Conservation (phyloP, 805 yeast genomes). For the Sungouiozyma intestinalis region DNA sequence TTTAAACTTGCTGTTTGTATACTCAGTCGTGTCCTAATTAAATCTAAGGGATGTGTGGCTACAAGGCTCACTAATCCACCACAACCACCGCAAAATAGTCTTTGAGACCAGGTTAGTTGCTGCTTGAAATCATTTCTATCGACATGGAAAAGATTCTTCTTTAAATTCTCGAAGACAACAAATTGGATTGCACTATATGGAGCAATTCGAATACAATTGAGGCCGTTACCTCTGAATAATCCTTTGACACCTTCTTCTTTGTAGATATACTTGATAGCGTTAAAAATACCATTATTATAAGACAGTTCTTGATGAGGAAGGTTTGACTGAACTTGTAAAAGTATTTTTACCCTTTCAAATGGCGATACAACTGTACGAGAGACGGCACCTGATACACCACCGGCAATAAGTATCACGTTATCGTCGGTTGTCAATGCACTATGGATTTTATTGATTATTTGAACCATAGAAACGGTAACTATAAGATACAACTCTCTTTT, state of each 20-base stretch:
- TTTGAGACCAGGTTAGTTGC: constrained; percentile 28
- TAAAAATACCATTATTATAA: constrained; percentile 58
- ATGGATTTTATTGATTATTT: not conserved
- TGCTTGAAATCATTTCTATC: constrained; percentile 14
- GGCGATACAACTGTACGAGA: constrained; percentile 92
- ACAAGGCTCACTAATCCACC: constrained; percentile 76
- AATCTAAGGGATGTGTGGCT: constrained; percentile 85
- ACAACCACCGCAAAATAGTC: constrained; percentile 65
- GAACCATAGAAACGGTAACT: not conserved
- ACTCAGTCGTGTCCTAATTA: constrained; percentile 80
- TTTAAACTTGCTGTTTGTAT: constrained; percentile 69
- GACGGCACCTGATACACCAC: constrained; percentile 71
- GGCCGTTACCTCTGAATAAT: constrained; percentile 78
- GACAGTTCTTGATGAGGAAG: constrained; percentile 12
- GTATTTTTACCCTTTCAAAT: constrained; percentile 84
- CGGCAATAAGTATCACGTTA: constrained; percentile 38
- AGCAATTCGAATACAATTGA: constrained; percentile 80
- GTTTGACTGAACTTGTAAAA: constrained; percentile 72
- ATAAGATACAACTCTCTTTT: not conserved
- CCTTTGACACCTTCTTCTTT: constrained; percentile 89
- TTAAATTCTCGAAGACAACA: constrained; percentile 64
- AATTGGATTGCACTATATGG: constrained; percentile 95
- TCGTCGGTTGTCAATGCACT: constrained; percentile 11
- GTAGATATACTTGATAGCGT: constrained; percentile 71
- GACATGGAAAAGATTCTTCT: constrained; percentile 30